Evolutionary conservation across 345 rosid genomes (phyloP).

Genomic region (Arabis alpina): DNA sequence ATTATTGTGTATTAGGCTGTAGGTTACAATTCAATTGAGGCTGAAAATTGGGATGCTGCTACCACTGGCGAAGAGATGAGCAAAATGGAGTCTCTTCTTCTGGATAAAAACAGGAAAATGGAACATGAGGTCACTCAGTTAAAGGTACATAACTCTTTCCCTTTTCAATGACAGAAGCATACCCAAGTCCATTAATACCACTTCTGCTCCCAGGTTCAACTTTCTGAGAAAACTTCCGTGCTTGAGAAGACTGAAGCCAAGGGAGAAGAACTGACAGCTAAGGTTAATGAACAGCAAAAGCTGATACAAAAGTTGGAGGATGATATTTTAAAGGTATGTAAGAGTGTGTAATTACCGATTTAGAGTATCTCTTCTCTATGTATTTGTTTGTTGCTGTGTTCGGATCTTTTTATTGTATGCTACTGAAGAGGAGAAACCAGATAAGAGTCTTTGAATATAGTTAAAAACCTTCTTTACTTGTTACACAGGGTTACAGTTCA

Average conservation of each 20-base stretch:
- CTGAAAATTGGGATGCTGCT: conserved; percentile 99
- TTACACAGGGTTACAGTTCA: conserved; percentile 79
- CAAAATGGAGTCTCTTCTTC: conserved; percentile 98
- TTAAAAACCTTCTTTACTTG: conserved; percentile 14
- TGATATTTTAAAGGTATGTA: conserved; percentile 85
- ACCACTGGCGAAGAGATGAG: conserved; percentile 95
- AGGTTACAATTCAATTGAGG: conserved; percentile 96
- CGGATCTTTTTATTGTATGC: neutral
- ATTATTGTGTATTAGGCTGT: conserved; percentile 64
- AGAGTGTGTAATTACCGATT: conserved; percentile 25
- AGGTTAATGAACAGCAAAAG: conserved; percentile 79
- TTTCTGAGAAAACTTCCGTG: conserved; percentile 73
- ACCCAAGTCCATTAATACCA: conserved; percentile 10
- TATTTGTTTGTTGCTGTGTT: neutral
- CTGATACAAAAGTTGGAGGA: conserved; percentile 96
- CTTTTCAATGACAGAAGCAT: conserved; percentile 5
- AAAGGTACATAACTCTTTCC: conserved; percentile 59
- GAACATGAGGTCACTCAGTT: conserved; percentile 93
- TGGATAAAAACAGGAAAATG: conserved; percentile 95
- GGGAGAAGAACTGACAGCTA: conserved; percentile 70
- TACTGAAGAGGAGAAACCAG: conserved; percentile 6
- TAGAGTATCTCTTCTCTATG: neutral
- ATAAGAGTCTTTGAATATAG: neutral
- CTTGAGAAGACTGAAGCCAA: conserved; percentile 79
- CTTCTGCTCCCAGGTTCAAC: conserved; percentile 64